phyloP scores from a whole-genome alignment of 2,329 filamentous ascomycete species.

The Sporothrix inflata region DNA sequence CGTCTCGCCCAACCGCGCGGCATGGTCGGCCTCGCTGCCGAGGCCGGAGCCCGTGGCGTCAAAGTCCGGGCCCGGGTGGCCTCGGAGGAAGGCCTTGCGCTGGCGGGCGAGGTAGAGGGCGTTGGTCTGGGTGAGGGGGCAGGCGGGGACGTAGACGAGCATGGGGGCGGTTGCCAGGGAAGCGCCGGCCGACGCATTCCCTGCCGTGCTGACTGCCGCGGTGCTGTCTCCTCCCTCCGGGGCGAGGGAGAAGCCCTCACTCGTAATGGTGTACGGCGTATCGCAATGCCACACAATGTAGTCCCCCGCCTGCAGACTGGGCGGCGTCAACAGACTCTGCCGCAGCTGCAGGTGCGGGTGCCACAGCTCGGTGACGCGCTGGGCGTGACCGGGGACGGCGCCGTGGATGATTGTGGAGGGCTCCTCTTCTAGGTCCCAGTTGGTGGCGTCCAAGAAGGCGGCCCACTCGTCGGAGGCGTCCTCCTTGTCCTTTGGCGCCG shows the following conservation, averaged over 20 bases:
- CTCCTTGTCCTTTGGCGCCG: slow-evolving; percentile 41
- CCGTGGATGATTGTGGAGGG: slow-evolving; percentile 61
- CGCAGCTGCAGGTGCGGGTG: slow-evolving; percentile 60
- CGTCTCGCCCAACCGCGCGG: slow-evolving; percentile 52
- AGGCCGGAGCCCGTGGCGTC: slow-evolving; percentile 56
- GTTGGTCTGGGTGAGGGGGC: slow-evolving; percentile 61
- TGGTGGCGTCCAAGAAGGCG: slow-evolving; percentile 52
- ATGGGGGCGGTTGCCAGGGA: slow-evolving; percentile 47
- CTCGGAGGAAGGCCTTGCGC: slow-evolving; percentile 59
- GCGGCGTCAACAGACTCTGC: slow-evolving; percentile 58
- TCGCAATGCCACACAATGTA: slow-evolving; percentile 64
- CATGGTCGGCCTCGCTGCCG: slow-evolving; percentile 56
- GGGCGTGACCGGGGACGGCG: slow-evolving; percentile 60
- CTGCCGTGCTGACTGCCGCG: slow-evolving; percentile 23
- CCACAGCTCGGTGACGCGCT: slow-evolving; percentile 61
- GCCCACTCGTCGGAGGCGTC: slow-evolving; percentile 45
- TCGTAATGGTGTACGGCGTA: slow-evolving; percentile 59
- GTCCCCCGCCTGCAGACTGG: slow-evolving; percentile 58
- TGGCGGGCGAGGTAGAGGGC: slow-evolving; percentile 61
- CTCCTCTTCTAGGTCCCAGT: slow-evolving; percentile 52
- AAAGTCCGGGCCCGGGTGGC: slow-evolving; percentile 59
- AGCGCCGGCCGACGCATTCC: not conserved
- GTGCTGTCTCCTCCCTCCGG: not conserved
- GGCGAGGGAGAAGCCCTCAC: slow-evolving; percentile 41
- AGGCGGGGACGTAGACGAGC: slow-evolving; percentile 59